Evolutionary conservation across 495 filamentous ascomycete species (phyloP), one percentile per base, ranked within the genome.

Genomic region (Penicillium desertorum): DNA sequence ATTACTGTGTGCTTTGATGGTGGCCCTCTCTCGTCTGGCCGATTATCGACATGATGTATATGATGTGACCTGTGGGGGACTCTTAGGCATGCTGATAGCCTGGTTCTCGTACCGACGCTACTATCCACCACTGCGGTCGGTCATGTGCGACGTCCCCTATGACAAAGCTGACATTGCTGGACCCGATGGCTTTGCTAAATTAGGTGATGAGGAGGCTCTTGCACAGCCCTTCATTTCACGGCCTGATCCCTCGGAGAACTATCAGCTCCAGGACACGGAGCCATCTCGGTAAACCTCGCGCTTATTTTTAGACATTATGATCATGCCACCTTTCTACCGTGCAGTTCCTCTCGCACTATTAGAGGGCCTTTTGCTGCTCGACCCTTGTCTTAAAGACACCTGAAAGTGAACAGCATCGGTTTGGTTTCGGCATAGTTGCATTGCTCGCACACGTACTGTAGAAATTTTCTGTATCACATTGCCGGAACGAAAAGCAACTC

Each of bases 21-120:
- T 98, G 60, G 92, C 92, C 2, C 90, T 96, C 45, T 93, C 88
- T n/a, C 82, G 94, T 7, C 85, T 90, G 48, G 87, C 96, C 66
- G 94, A 99, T 69, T 99, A 99, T 67, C 75, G 94, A 25, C 94
- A 99, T 62, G 95, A 98, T 68, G 88, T 95, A 5, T 96, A 87
- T 48, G 94, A 99, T 75, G 95, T 99, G 19, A 88, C 83, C 23
- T 76, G 77, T 16, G 94, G 94, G 0, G 85, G 82, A 1, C 57
- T 88, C 29, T 76, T 99, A 12, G 94, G 94, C 2, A 80, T 87
- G 59, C 67, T 76, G 7, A 75, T 97, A 10, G 86, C 89, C 17
- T 88, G 88, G 64, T 95, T 91, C 72, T 91, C 87, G 23, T 98
- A 96, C 64, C 75, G 90, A 58, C 79, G 86, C 50, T 88, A 87